These are phyloP conservation scores for Scalesia atractyloides DNA, from an alignment of 129 eudicot genomes.

Conservation along the genomic window DNA sequence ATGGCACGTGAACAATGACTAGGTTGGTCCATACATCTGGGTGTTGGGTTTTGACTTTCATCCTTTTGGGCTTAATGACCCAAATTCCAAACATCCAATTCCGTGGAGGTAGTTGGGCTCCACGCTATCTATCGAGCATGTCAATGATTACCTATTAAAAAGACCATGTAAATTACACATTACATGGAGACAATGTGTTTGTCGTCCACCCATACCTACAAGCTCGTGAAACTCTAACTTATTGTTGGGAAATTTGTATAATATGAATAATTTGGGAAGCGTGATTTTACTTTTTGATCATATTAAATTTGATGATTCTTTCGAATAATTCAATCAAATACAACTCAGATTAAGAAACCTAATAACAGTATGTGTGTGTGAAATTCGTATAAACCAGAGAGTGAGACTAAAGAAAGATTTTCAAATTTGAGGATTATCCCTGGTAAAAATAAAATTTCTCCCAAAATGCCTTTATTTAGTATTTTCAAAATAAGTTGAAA, in stretches of 20 bases:
- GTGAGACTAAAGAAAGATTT: too few relatives aligned
- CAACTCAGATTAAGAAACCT: too few relatives aligned
- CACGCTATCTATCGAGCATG: neutral
- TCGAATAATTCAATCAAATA: too few relatives aligned
- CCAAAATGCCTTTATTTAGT: too few relatives aligned
- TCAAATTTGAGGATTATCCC: too few relatives aligned
- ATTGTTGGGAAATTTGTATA: neutral
- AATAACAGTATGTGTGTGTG: too few relatives aligned
- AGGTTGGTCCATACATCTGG: neutral
- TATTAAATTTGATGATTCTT: too few relatives aligned
- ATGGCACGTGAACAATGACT: conserved; percentile 4
- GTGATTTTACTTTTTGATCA: too few relatives aligned
- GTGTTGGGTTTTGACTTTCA: conserved; percentile 14
- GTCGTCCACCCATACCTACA: neutral
- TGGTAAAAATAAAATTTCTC: too few relatives aligned
- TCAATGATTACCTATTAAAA: conserved; percentile 3
- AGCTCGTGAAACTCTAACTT: neutral
- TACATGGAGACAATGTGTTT: conserved; percentile 1
- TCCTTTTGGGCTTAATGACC: conserved; percentile 13
- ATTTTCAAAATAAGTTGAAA: too few relatives aligned
- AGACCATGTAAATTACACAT: neutral
- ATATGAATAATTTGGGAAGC: too few relatives aligned
- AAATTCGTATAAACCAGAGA: too few relatives aligned
- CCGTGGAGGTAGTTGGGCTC: neutral
- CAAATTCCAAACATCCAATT: neutral